phyloP scores from a whole-genome alignment of 164 flowering plant genomes.

The Vitis amurensis region DNA sequence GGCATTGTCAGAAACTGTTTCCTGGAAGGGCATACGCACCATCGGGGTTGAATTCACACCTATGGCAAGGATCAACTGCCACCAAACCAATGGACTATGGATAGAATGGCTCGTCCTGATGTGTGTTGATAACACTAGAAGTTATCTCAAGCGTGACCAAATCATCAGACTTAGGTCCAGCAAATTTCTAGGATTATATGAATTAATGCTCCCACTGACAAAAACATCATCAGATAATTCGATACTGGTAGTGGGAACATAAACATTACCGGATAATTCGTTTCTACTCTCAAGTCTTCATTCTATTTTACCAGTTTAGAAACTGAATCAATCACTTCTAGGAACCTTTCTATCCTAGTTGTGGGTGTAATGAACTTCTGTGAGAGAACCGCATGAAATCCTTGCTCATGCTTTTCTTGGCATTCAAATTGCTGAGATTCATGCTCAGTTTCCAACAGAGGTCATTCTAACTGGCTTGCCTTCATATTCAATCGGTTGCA shows the following conservation, averaged over 20 bases:
- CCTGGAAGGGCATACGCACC: no score
- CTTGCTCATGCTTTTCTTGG: slow-evolving; percentile 45
- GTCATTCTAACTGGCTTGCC: slow-evolving; percentile 34
- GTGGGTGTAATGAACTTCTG: slow-evolving; percentile 41
- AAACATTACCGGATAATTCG: no score
- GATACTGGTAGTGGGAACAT: slow-evolving; percentile 6
- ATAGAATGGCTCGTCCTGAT: slow-evolving; percentile 25
- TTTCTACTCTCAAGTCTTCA: slow-evolving; percentile 33
- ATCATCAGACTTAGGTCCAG: slow-evolving; percentile 18
- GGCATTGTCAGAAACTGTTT: no score
- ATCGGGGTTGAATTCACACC: no score
- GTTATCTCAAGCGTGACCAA: neutral
- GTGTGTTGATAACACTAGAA: neutral
- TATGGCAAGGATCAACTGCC: no score
- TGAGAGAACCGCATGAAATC: slow-evolving; percentile 30
- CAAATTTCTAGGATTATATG: slow-evolving; percentile 21
- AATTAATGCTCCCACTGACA: slow-evolving; percentile 25
- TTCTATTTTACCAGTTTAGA: slow-evolving; percentile 32
- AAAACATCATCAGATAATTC: slow-evolving; percentile 40
- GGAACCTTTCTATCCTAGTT: slow-evolving; percentile 43
- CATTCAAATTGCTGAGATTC: slow-evolving; percentile 48
- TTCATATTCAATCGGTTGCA: slow-evolving; percentile 32
- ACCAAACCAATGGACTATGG: slow-evolving; percentile 26
- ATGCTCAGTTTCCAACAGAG: slow-evolving; percentile 40
- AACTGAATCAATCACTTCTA: slow-evolving; percentile 32